phyloP scores from a whole-genome alignment of 176 grass and related monocot genomes.

The Oryza rufipogon region DNA sequence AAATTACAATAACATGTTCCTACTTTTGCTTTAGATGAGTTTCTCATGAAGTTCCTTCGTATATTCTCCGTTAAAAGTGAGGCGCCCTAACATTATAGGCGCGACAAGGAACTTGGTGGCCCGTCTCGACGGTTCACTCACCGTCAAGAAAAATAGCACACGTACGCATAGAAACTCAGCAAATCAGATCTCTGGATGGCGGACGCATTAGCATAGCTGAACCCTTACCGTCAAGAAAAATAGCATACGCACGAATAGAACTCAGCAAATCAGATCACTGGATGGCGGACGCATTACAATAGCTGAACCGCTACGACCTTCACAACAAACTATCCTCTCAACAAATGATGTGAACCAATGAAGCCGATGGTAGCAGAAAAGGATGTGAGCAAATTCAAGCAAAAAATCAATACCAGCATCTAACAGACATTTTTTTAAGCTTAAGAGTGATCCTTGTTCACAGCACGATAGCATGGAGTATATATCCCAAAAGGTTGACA shows the following conservation, averaged over 20 bases:
- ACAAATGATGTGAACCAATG: too few species aligned
- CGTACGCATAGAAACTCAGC: too few species aligned
- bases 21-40: background rate
- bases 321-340: too few species aligned
- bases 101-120: background rate
- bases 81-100: too few species aligned
- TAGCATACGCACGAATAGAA: background rate
- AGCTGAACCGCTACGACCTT: too few species aligned
- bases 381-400: too few species aligned
- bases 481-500: background rate
- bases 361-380: too few species aligned
- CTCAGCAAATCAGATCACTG: background rate
- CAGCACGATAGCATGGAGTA: background rate
- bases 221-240: background rate
- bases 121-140: background rate
- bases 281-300: background rate
- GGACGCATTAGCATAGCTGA: too few species aligned
- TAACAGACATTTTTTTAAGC: background rate
- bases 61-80: too few species aligned
- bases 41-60: background rate
- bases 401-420: background rate
- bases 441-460: too few species aligned
- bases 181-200: background rate
- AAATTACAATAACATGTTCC: too few species aligned
- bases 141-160: background rate